A percentile compares a stretch with the other conserved stretches of the same genome.
phyloP scores from a whole-genome alignment of 2,329 filamentous ascomycete species.

The Didymosphaeria variabile region DNA sequence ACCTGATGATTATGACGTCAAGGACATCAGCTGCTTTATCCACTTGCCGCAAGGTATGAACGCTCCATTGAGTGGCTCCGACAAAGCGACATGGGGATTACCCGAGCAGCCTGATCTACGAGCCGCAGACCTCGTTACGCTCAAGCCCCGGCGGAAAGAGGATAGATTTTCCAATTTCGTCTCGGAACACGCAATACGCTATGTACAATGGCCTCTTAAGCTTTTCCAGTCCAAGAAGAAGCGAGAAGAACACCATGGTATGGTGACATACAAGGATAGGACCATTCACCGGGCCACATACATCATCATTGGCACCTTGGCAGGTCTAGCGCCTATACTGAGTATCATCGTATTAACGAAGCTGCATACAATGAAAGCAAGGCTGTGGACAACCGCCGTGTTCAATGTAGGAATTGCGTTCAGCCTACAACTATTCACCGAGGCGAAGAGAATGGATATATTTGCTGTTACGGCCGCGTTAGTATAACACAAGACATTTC shows the following conservation, averaged over 20 bases:
- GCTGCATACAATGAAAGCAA: neutral
- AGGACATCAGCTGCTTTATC: neutral
- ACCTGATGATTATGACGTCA: neutral
- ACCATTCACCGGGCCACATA: neutral
- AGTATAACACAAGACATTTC: neutral
- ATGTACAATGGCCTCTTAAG: neutral
- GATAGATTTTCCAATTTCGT: neutral
- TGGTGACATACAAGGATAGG: neutral
- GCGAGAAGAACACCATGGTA: neutral
- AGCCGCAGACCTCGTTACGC: neutral
- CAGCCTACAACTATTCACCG: neutral
- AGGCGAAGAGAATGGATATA: neutral
- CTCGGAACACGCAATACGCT: neutral
- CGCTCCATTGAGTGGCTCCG: too few species aligned
- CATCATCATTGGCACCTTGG: neutral
- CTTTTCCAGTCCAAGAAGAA: neutral
- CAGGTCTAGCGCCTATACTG: neutral
- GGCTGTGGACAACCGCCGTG: neutral
- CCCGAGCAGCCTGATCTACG: neutral
- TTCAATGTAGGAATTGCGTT: neutral
- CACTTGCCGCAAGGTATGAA: neutral
- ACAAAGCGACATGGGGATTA: neutral
- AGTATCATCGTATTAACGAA: neutral
- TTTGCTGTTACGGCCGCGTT: slow-evolving; percentile 1
- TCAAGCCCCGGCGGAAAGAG: neutral